Evolutionary conservation across 75 land plant species (phyloP).

Genomic region (Chamaecyparis obtusa): DNA sequence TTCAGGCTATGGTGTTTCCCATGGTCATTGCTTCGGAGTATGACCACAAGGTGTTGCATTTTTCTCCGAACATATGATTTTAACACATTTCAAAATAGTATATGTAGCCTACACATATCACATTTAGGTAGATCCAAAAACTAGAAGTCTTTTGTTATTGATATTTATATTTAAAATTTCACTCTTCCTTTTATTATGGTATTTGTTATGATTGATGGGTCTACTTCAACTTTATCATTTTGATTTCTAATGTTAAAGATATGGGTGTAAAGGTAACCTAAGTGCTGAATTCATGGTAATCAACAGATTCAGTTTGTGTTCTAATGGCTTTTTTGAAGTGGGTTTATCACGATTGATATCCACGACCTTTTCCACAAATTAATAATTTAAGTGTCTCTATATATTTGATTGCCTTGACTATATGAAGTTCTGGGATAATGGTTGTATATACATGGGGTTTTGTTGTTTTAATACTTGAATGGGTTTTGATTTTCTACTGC

Average conservation of each 20-base stretch:
- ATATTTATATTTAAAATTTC: not conserved
- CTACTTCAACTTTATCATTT: not conserved
- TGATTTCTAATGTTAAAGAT: not conserved
- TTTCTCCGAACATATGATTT: not conserved
- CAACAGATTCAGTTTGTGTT: not conserved
- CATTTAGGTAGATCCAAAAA: constrained; percentile 3
- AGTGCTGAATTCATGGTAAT: not conserved
- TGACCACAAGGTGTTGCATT: constrained; percentile 11
- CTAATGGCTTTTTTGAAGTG: not conserved
- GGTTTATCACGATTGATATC: not conserved
- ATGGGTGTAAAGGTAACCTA: not conserved
- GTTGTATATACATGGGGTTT: not conserved
- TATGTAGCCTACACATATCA: not conserved
- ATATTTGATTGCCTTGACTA: too few species aligned
- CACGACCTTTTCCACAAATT: too few species aligned
- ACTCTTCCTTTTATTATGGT: not conserved
- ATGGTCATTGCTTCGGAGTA: constrained; percentile 9
- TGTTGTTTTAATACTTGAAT: not conserved
- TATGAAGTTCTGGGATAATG: not conserved
- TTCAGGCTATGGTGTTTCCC: not conserved
- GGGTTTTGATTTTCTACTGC: not conserved
- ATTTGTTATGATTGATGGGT: not conserved
- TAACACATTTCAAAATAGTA: not conserved
- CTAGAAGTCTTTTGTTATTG: not conserved
- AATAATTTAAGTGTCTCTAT: too few species aligned